Evolutionary conservation across 345 rosid species (phyloP).

Genomic region (Linum lewisii): DNA sequence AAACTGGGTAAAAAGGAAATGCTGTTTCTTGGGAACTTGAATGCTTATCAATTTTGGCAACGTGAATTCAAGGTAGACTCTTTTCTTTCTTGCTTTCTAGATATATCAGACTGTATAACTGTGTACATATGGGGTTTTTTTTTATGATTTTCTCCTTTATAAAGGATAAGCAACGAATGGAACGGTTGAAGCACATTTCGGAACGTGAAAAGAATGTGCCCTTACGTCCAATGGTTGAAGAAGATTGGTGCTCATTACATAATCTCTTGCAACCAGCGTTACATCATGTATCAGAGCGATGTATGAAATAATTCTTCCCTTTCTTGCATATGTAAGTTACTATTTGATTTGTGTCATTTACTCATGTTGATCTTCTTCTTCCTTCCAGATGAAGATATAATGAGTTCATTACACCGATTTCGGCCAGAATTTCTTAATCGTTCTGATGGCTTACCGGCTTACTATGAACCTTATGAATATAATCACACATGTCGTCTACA

Average conservation of each 20-base stretch:
- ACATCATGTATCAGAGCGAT: slow-evolving; percentile 59
- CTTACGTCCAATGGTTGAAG: slow-evolving; percentile 47
- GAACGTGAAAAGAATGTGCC: slow-evolving; percentile 25
- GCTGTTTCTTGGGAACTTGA: slow-evolving; percentile 52
- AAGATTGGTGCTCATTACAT: slow-evolving; percentile 87
- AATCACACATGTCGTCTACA: slow-evolving; percentile 54
- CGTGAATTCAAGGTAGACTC: slow-evolving; percentile 55
- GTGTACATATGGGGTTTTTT: slow-evolving; percentile 1
- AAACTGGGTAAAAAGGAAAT: slow-evolving; percentile 54
- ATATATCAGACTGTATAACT: not conserved
- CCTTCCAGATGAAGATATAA: slow-evolving; percentile 30
- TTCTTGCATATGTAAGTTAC: not conserved
- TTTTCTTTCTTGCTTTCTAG: slow-evolving; percentile 7
- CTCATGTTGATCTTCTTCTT: not conserved
- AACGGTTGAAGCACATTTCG: slow-evolving; percentile 43
- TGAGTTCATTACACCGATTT: slow-evolving; percentile 54
- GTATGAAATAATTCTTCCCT: slow-evolving; percentile 31
- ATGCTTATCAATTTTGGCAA: slow-evolving; percentile 89
- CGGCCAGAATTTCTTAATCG: slow-evolving; percentile 55
- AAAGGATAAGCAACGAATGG: slow-evolving; percentile 71
- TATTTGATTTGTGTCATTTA: not conserved
- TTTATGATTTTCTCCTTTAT: slow-evolving; percentile 17
- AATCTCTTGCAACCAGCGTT: slow-evolving; percentile 62
- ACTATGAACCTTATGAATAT: slow-evolving; percentile 50
- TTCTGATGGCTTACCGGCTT: slow-evolving; percentile 46